Evolutionary conservation across 2,329 filamentous ascomycete genomes (phyloP), one percentile per base, ranked within the genome.

Genomic region (Aaosphaeria pasadenensis): DNA sequence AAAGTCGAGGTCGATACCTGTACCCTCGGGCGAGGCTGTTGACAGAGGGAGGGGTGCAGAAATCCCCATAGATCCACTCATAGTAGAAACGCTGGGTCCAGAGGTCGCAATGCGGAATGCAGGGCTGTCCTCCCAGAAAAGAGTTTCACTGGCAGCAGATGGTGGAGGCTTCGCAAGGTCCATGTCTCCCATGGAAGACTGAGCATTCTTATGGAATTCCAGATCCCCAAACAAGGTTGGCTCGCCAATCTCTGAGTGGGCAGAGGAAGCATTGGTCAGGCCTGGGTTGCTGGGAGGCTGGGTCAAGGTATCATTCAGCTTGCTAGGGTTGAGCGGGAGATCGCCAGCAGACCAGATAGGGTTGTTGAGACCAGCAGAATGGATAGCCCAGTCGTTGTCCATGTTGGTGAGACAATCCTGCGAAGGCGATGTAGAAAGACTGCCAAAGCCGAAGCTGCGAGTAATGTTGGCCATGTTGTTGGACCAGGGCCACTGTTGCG

Each of bases 241-340:
- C 28, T 72, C 71, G 32, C 67, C 70, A 43, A 69, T 60, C 43
- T 73, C 70, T 11, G 71, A 72, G 35, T 72, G 70, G 13, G 64
- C 59, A n/a, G 70, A 72, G 17, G 71, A 72, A 24, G 68, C 64
- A 28, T 61, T 63, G n/a, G 70, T 71, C 5, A 73, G 63, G 30
- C 68, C 69, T 30, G 70, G 70, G 11, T 62, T 63, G 50, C 70
- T 71, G 11, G 69, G 64, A 3, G 69, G 69, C 51, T 72, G 68
- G 2, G 63, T 49, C 46, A 69, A 53, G 38, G 54, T 62, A 42
- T 70, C 61, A 35, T 52, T 61, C 35, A 71, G 58, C 53, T 70
- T 70, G 50, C 54, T 67, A n/a, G 69, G 63, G 42, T 69, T 63
- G 11, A 73, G 54, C 5, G 71, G 71, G 31, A 73, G 63, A 47